Evolutionary conservation across 2,329 filamentous ascomycete genomes (phyloP), one percentile per base, ranked within the genome.

Genomic region (Cytospora paraplurivora): DNA sequence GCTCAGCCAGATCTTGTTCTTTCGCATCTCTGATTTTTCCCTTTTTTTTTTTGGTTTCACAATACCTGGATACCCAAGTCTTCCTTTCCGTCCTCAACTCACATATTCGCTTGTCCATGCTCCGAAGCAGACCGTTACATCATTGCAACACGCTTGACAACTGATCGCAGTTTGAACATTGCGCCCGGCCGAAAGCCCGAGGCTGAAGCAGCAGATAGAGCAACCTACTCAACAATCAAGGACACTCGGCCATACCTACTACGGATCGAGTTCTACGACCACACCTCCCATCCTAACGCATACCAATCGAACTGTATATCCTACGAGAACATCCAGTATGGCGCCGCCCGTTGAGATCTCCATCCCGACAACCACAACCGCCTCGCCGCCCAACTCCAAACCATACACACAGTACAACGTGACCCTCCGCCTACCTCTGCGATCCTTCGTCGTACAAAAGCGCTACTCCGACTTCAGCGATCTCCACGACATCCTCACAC

Each of bases 341-440:
- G 84, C 85, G 67, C 86, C 87, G 59, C 85, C 87, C 47, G 81
- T 84, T 72, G 86, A 89, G 72, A 87, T 90, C 72, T 85, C 84
- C 65, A 89, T 89, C 68, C 86, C 86, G 12, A 85, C 85, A n/a
- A 88, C 87, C 56, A 87, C 84, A 67, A 76, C 85, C 63, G 80
- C 82, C 59, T 74, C 75, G 1, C 74, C 77, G 3, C 64, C 78
- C 59, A 80, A 81, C 67, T 79, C 82, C 67, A 91, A 92, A 71
- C 82, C 88, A 0, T 92, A 87, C 75, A 93, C 90, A 0, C 83
- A 89, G 68, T 94, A 93, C 80, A 91, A 91, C 74, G 88, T 93
- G 75, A 88, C 86, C 27, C 81, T 95, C 64, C 87, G 90, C 57
- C 86, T 93, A 1, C 91, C 91, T 0, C 83, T 94, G 15, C 87